Percentiles rank a stretch among this genome's conserved stretches.
Conservation (phyloP, 306 rosid genomes). For the Cotoneaster glaucophyllus region DNA sequence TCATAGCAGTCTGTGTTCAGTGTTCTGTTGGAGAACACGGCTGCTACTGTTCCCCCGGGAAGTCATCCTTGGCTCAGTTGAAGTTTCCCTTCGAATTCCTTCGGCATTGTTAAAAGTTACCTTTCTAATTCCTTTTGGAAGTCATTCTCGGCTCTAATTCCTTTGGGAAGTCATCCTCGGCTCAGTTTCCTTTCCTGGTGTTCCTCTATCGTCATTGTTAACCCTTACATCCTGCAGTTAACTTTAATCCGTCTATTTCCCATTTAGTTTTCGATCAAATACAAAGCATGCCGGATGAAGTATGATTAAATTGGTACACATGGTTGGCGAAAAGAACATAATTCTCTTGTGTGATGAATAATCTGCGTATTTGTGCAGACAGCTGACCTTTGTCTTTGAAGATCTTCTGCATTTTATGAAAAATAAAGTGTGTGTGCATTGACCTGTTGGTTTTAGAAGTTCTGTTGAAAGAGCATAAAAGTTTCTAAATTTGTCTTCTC, state of each 20-base stretch:
- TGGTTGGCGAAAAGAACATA: background rate
- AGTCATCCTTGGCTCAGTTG: background rate
- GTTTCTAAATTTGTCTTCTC: too few species aligned
- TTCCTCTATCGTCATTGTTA: conserved; percentile 1
- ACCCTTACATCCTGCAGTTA: conserved; percentile 14
- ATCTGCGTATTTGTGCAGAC: background rate
- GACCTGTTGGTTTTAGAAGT: too few species aligned
- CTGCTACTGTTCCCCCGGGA: conserved; percentile 19
- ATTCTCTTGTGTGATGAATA: conserved; percentile 3
- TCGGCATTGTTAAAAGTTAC: background rate
- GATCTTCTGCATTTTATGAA: background rate
- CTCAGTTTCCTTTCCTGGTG: conserved; percentile 21
- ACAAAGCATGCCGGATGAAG: conserved; percentile 1
- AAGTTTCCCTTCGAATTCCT: background rate
- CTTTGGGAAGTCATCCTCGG: conserved; percentile 75
- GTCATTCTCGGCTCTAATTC: background rate
- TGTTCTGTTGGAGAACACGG: conserved; percentile 14
- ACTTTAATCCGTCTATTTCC: background rate
- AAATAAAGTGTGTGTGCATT: background rate
- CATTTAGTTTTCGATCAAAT: background rate
- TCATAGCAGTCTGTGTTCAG: conserved; percentile 20
- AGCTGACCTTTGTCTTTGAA: background rate
- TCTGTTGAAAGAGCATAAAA: too few species aligned
- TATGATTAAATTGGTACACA: conserved; percentile 11
- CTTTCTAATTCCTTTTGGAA: background rate